Base-by-base conservation (phyloP, 495 filamentous ascomycete genomes). In the Penicillium nucicola region DNA sequence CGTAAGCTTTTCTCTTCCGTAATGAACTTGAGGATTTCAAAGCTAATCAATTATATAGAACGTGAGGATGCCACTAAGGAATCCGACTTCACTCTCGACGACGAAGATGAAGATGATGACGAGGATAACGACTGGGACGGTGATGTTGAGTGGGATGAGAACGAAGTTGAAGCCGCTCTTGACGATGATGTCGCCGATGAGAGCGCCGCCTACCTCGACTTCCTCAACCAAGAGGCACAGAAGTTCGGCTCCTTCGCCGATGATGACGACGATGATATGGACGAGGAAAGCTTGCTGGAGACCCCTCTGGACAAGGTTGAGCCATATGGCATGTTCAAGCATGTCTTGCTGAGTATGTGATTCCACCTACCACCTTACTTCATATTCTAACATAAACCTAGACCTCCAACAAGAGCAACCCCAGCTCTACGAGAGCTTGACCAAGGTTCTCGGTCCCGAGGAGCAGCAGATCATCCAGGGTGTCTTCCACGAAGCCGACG, bases 271-370 rank as follows among this genome's bases (percentile, higher is more conserved):
- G 92, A 97, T 30, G 84, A 95, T 17, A 77, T 95, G 19, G 93
- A 97, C 60, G 93, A 98, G 57, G 91, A 92, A 65, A 85, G 86
- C 42, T 74, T 97, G 44, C 82, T 97, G 10, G 93, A 97, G 67
- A 93, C 92, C 5, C 93, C 92, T 19, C 74, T 98, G 30, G 95
- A 98, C 70, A 89, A 90, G 68, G 77, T 98, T 45, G 95, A 98
- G 66, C 92, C 92, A 8, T 98, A 98, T 66, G 78, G 81, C 55
- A 70, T 95, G 53, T 96, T 98, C 78, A 84, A 87, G 67, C 73
- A 80, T 52, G 83, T 88, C 14, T 72, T 98, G 49, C 57, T 95
- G 54, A 86, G 93, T 96, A 86, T 57, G 88, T 81, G 22, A n/a
- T 22, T 33, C 40, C 48, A 14, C 37, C n/a, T 1, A n/a, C 5